phyloP scores from a whole-genome alignment of 73 alveolate species.

The Effrenium voratum region DNA sequence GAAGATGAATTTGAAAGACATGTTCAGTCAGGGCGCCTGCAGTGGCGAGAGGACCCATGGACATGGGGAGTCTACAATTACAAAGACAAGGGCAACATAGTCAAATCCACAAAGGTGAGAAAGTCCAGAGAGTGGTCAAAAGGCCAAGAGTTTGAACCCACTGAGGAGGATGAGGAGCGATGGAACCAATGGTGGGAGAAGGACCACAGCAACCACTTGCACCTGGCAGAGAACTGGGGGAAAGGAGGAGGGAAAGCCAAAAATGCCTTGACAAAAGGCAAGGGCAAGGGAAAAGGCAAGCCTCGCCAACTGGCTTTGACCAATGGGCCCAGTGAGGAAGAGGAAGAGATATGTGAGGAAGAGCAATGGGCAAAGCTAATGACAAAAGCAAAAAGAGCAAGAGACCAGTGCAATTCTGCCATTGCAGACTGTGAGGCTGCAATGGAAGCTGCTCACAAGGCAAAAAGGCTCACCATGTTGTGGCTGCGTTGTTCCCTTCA shows the following conservation, averaged over 20 bases:
- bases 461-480: slow-evolving; percentile 10
- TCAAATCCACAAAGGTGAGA: not conserved
- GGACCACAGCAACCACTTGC: not conserved
- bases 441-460: not conserved
- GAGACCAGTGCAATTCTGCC: not conserved
- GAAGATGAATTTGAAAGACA: not conserved
- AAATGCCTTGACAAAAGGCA: slow-evolving; percentile 19
- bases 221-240: not conserved
- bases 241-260: not conserved
- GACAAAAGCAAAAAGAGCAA: not conserved
- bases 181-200: not conserved
- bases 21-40: not conserved
- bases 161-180: not conserved
- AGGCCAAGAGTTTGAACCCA: slow-evolving; percentile 16
- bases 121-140: not conserved
- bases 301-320: not conserved
- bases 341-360: not conserved
- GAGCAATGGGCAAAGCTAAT: not conserved
- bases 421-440: not conserved
- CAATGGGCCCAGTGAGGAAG: not conserved
- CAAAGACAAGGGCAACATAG: not conserved
- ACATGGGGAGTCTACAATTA: not conserved
- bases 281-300: slow-evolving; percentile 44
- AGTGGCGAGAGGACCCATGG: slow-evolving; percentile 21
- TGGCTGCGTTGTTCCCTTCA: too few relatives aligned